phyloP scores from a whole-genome alignment of 371 early-diverging fungal species.

The Lichtheimia hyalospora region DNA sequence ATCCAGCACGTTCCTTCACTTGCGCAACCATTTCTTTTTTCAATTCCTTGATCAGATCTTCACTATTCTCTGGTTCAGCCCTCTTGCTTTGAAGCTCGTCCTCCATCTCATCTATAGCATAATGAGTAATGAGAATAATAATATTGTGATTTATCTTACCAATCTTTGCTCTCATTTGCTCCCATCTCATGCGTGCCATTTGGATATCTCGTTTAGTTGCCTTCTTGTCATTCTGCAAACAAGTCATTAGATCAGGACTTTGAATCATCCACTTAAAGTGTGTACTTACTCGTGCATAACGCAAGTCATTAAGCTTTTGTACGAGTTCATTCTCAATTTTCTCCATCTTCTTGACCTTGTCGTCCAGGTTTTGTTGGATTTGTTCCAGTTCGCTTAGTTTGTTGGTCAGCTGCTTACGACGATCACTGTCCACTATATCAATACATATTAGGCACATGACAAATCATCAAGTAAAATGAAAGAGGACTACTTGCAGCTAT shows the following conservation, averaged over 20 bases:
- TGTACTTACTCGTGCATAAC: constrained; percentile 2
- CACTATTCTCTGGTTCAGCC: not conserved
- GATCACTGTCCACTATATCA: constrained; percentile 30
- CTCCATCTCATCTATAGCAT: constrained; percentile 4
- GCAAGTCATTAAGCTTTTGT: not conserved
- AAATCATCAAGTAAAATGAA: not conserved
- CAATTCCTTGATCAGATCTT: constrained; percentile 4
- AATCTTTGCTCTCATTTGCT: constrained; percentile 8
- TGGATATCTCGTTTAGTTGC: constrained; percentile 30
- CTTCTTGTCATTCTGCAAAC: constrained; percentile 10
- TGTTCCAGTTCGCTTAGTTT: not conserved
- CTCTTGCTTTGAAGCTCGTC: constrained; percentile 5
- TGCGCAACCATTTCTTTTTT: constrained; percentile 5
- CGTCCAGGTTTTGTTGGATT: not conserved
- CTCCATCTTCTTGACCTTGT: constrained; percentile 26
- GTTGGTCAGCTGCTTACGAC: constrained; percentile 14
- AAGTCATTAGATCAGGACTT: not conserved
- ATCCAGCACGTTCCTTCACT: constrained; percentile 11
- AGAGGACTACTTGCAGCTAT: constrained; percentile 36
- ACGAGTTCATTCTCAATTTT: not conserved
- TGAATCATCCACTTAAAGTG: not conserved
- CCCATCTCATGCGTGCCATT: constrained; percentile 7
- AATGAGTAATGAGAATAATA: too few species aligned
- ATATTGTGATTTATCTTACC: constrained; percentile 6
- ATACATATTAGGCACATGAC: not conserved